Percentiles rank a stretch among this genome's conserved stretches.
Evolutionary conservation across 176 grass and related monocot genomes (phyloP).

Genomic region (Zizania latifolia): DNA sequence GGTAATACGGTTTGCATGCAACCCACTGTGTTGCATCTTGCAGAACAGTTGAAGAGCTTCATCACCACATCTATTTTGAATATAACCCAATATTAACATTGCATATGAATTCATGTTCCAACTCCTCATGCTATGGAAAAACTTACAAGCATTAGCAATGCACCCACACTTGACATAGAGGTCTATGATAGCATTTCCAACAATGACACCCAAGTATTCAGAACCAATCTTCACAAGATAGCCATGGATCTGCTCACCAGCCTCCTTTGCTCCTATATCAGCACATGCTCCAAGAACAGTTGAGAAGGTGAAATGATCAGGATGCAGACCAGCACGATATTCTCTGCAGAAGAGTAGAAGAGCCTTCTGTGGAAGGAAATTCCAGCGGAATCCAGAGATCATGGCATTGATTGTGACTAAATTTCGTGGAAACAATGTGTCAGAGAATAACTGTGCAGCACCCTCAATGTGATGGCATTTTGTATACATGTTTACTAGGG

Average conservation of each 20-base stretch:
- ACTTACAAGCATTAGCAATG: conserved; percentile 67
- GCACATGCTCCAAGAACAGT: conserved; percentile 74
- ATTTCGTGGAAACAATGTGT: conserved; percentile 37
- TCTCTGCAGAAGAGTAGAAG: conserved; percentile 66
- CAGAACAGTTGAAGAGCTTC: conserved; percentile 66
- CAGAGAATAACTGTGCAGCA: conserved; percentile 51
- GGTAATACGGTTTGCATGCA: conserved; percentile 55
- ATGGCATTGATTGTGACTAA: conserved; percentile 59
- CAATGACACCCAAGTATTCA: conserved; percentile 52
- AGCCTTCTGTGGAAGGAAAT: conserved; percentile 63
- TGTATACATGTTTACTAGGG: conserved; percentile 84
- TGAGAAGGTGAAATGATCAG: conserved; percentile 76
- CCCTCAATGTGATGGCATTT: conserved; percentile 55
- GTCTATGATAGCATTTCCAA: conserved; percentile 80
- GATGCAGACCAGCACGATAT: conserved; percentile 47
- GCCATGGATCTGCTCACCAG: conserved; percentile 79
- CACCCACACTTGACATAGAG: conserved; percentile 79
- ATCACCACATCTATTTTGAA: conserved; percentile 67
- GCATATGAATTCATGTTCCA: conserved; percentile 80
- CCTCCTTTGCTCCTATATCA: conserved; percentile 53
- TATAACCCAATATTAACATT: conserved; percentile 67
- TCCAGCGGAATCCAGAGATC: conserved; percentile 75
- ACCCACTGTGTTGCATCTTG: conserved; percentile 79
- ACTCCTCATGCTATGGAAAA: conserved; percentile 73
- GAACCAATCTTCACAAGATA: conserved; percentile 65